Base-by-base conservation (phyloP, 176 grass and related monocot genomes). In the Rhynchospora breviuscula region DNA sequence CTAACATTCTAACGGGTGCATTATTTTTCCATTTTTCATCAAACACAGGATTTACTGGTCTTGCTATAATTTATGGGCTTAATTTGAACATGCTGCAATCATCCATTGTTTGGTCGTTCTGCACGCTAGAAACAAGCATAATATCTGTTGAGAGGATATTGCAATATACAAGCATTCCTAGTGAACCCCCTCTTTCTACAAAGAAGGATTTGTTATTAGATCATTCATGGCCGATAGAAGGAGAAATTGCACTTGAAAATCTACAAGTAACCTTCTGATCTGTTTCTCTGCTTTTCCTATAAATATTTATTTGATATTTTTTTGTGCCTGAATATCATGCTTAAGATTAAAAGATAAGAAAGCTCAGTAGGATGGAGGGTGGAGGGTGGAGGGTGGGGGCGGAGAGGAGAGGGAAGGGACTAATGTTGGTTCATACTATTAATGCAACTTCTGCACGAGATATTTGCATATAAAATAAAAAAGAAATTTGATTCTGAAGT, bases 81-180 rank as follows among this genome's bases (percentile, higher is more conserved):
- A 89, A 88, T 85, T 66, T 97, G 84, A 97, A 93, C 72, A 87
- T 67, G 66, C 26, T 91, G 22, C 95, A 90, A 93, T 44, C 84
- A 29, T 90, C 81, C 72, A 67, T 97, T 79, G 72, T 97, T 40
- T 90, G 90, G 92, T 70, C 33, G 78, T 46, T 94, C 83, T 94
- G 95, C 63, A 87, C 8, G 82, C 80, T 94, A 54, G 92, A 94
- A 69, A 97, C 90, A 80, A 83, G 58, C 25, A 92, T 97, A 40
- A 94, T 97, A 85, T 97, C 90, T 76, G 94, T 97, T 44, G 94
- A 97, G 72, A 84, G 94, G 70, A 92, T 97, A 83, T 63, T 97
- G 78, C 92, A 94, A 81, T 97, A 97, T 56, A 88, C 88, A n/a
- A 75, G 72, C 83, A 94, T 97, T 87, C 83, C 85, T 59, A 90